Evolutionary conservation across 139 green algal genomes (phyloP).

Genomic region (Pleodorina starrii): DNA sequence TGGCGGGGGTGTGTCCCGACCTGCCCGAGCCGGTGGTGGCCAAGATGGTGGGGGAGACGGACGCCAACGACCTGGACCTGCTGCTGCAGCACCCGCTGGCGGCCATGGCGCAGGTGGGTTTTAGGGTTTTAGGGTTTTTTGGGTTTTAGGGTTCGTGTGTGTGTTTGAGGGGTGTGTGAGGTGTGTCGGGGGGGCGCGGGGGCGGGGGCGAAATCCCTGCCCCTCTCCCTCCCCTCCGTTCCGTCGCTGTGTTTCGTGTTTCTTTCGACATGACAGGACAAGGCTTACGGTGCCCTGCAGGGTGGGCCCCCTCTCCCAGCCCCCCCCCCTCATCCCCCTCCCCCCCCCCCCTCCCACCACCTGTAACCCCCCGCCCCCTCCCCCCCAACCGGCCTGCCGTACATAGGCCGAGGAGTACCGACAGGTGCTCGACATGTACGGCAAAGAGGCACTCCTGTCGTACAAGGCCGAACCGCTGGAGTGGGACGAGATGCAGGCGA

Average conservation of each 20-base stretch:
- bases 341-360: background rate
- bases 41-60: constrained; percentile 76
- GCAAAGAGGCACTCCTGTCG: background rate
- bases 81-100: constrained; percentile 77
- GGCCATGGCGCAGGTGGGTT: constrained; percentile 60
- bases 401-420: constrained; percentile 37
- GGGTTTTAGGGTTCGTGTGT: background rate
- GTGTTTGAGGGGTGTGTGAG: background rate
- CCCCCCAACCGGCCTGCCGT: background rate
- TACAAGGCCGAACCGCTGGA: background rate
- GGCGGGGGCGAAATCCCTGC: too few species aligned
- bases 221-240: too few species aligned
- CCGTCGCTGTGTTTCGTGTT: background rate
- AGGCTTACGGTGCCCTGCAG: background rate
- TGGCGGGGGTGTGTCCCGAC: background rate
- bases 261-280: background rate
- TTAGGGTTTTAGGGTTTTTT: background rate
- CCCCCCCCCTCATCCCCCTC: background rate
- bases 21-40: constrained; percentile 80
- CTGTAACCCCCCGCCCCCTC: background rate
- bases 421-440: background rate
- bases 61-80: constrained; percentile 84
- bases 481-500: constrained; percentile 41
- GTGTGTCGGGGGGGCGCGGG: too few species aligned
- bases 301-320: background rate